phyloP scores from a whole-genome alignment of 768 basidiomycete genomes.

The Russula virescens region DNA sequence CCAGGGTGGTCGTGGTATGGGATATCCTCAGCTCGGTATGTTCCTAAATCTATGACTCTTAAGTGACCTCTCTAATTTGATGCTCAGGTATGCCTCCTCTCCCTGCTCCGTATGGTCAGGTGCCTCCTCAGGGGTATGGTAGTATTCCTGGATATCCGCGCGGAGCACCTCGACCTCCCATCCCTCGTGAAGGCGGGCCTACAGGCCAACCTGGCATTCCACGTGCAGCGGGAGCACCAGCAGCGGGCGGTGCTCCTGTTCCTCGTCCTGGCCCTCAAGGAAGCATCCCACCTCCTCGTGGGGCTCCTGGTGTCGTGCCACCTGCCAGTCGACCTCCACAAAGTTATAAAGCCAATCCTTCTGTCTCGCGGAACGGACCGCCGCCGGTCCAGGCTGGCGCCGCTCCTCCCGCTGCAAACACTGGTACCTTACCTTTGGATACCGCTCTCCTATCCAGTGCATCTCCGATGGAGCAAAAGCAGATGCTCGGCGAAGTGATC shows the following conservation, averaged over 20 bases:
- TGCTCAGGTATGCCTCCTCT: constrained; percentile 74
- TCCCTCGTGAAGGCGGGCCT: constrained; percentile 63
- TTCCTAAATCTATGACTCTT: constrained; percentile 21
- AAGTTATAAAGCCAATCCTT: constrained; percentile 31
- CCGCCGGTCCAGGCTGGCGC: constrained; percentile 36
- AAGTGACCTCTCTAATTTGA: constrained; percentile 40
- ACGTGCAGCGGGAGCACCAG: constrained; percentile 58
- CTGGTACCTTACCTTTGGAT: constrained; percentile 52
- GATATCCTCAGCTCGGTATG: constrained; percentile 80
- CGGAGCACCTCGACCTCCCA: constrained; percentile 56
- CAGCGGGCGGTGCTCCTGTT: constrained; percentile 40
- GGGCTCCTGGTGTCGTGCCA: constrained; percentile 41
- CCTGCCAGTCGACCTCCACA: constrained; percentile 35
- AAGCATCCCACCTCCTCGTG: constrained; percentile 43
- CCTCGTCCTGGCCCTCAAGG: constrained; percentile 54
- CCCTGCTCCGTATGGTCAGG: constrained; percentile 64
- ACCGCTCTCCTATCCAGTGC: constrained; percentile 56
- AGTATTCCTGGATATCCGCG: constrained; percentile 63
- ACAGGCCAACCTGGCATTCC: constrained; percentile 44
- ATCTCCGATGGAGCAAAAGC: constrained; percentile 86
- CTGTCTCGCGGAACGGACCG: constrained; percentile 31
- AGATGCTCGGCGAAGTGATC: constrained; percentile 95
- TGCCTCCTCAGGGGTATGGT: constrained; percentile 67
- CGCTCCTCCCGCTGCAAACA: constrained; percentile 36
- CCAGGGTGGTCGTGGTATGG: constrained; percentile 64